Conservation (phyloP, 495 filamentous ascomycete species). For the Neurospora tetraspora region DNA sequence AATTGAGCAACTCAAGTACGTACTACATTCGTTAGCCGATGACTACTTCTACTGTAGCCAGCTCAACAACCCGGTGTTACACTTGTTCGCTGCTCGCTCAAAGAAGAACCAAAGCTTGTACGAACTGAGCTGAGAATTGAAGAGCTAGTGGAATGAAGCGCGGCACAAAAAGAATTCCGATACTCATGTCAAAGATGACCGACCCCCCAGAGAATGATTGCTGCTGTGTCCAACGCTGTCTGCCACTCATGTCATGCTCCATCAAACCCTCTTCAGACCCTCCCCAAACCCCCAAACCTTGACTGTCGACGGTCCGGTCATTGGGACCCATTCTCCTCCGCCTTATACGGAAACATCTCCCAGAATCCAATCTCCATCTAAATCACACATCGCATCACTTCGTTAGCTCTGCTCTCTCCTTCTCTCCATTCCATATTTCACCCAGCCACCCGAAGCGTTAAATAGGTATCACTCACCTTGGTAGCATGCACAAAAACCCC, state of each 20-base stretch:
- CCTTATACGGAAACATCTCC: constrained; percentile 50
- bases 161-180: not conserved
- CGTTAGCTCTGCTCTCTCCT: not conserved
- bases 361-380: constrained; percentile 84
- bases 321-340: not conserved
- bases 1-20: not conserved
- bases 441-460: not conserved
- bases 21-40: not conserved
- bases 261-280: not conserved
- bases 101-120: not conserved
- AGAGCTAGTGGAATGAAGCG: not conserved
- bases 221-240: not conserved
- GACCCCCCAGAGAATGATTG: not conserved
- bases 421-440: not conserved
- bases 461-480: constrained; percentile 38
- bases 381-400: not conserved
- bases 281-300: not conserved
- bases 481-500: constrained; percentile 78
- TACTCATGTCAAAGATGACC: not conserved
- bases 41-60: not conserved
- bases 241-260: not conserved
- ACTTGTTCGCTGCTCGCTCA: not conserved
- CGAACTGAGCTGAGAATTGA: not conserved
- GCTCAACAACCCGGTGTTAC: not conserved
- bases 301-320: not conserved